Conservation (phyloP, 306 rosid species). For the Gynostemma pentaphyllum region DNA sequence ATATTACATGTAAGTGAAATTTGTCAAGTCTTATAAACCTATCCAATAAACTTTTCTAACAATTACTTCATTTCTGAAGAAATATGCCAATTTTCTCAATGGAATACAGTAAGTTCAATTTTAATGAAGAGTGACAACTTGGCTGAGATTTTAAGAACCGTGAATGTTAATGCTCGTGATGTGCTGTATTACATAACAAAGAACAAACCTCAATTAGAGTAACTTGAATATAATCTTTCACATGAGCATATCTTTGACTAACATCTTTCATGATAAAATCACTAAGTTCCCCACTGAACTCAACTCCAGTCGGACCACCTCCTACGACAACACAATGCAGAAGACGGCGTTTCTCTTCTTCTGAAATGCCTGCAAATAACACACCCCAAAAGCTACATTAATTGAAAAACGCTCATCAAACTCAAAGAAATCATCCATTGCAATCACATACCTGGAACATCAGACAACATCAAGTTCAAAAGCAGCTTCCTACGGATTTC, state of each 20-base stretch:
- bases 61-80: too few species aligned
- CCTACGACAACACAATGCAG: constrained; percentile 95
- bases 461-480: constrained; percentile 78
- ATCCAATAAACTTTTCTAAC: background rate
- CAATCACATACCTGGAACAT: constrained; percentile 61
- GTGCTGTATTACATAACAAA: too few species aligned
- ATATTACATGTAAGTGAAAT: background rate
- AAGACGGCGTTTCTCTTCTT: constrained; percentile 69
- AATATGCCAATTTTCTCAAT: background rate
- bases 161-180: background rate
- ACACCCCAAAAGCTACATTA: background rate
- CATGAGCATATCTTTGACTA: constrained; percentile 72
- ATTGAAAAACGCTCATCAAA: background rate
- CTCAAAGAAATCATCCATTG: background rate
- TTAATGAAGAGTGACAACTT: background rate
- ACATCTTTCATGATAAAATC: constrained; percentile 87
- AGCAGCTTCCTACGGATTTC: constrained; percentile 94
- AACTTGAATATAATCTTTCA: constrained; percentile 76
- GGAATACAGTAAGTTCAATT: background rate
- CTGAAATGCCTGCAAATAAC: constrained; percentile 43
- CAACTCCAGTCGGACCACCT: constrained; percentile 99
- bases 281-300: constrained; percentile 97
- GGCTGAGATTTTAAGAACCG: background rate
- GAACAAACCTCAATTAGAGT: constrained; percentile 87
- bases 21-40: background rate